Conservation (phyloP, 2,329 filamentous ascomycete genomes). For the Keithomyces neogunnii region DNA sequence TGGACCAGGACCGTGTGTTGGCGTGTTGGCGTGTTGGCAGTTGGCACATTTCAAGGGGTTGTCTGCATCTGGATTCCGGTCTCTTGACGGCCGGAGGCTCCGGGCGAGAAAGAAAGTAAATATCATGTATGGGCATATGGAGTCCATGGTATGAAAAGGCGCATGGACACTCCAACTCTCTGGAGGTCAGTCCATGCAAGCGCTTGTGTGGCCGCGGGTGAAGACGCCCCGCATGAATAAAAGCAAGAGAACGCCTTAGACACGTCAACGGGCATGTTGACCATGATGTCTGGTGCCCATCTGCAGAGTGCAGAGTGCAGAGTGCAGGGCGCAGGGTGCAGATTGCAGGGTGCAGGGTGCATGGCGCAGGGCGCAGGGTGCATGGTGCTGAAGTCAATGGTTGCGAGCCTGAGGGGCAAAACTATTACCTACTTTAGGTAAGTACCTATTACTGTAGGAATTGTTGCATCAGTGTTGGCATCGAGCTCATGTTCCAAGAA, state of each 20-base stretch:
- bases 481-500: too few species aligned
- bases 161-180: background rate
- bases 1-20: background rate
- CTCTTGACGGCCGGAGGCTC: background rate
- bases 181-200: background rate
- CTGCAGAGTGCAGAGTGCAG: slow-evolving; percentile 1
- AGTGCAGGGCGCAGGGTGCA: slow-evolving; percentile 3
- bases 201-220: background rate
- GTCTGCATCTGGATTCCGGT: background rate
- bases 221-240: slow-evolving; percentile 1
- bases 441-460: too few species aligned
- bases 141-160: too few species aligned
- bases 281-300: slow-evolving; percentile 1
- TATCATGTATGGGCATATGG: too few species aligned
- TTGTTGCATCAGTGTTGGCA: too few species aligned
- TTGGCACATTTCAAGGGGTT: background rate
- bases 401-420: too few species aligned
- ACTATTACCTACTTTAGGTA: too few species aligned
- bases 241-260: slow-evolving; percentile 3
- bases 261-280: slow-evolving; percentile 6
- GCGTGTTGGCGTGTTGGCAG: background rate
- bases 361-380: too few species aligned
- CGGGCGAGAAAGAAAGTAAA: too few species aligned
- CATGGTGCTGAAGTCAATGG: too few species aligned
- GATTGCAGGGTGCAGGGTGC: slow-evolving; percentile 1